Evolutionary conservation across 768 basidiomycete genomes (phyloP).

Genomic region (Phlegmacium glaucopus): DNA sequence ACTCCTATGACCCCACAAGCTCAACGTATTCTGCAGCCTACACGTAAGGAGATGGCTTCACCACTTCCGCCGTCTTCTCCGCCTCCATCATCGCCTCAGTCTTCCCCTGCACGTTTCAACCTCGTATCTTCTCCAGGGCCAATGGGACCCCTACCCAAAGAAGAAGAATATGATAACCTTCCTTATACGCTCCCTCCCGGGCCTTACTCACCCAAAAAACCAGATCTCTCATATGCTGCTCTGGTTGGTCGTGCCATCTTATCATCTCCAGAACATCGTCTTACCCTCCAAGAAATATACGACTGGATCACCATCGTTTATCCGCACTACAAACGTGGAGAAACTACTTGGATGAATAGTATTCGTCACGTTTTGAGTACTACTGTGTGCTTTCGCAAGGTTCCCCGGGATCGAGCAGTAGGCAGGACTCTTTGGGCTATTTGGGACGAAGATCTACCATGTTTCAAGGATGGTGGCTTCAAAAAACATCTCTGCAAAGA

Average conservation of each 20-base stretch:
- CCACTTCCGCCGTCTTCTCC: constrained; percentile 61
- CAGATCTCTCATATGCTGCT: constrained; percentile 89
- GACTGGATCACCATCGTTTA: constrained; percentile 93
- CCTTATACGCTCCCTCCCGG: constrained; percentile 82
- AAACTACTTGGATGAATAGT: constrained; percentile 97
- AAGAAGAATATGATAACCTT: constrained; percentile 62
- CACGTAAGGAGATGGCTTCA: constrained; percentile 30
- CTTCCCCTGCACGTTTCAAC: constrained; percentile 63
- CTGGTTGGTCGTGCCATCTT: constrained; percentile 94
- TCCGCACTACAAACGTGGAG: constrained; percentile 89
- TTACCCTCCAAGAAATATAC: constrained; percentile 95
- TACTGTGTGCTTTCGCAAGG: constrained; percentile 87
- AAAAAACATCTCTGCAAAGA: constrained; percentile 59
- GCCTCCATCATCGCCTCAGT: constrained; percentile 52
- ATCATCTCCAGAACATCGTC: constrained; percentile 75
- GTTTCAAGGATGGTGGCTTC: constrained; percentile 83
- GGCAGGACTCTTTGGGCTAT: constrained; percentile 90
- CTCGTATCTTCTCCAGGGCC: constrained; percentile 85
- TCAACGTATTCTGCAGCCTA: constrained; percentile 35
- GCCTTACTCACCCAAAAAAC: constrained; percentile 77
- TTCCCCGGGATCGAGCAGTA: constrained; percentile 68
- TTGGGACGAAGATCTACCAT: constrained; percentile 75
- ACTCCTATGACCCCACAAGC: constrained; percentile 49
- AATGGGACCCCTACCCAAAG: constrained; percentile 60
- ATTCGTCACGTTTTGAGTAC: constrained; percentile 96